Evolutionary conservation across 2,329 filamentous ascomycete species (phyloP), one percentile per base, ranked within the genome.

Genomic region (Plenodomus lindquistii): DNA sequence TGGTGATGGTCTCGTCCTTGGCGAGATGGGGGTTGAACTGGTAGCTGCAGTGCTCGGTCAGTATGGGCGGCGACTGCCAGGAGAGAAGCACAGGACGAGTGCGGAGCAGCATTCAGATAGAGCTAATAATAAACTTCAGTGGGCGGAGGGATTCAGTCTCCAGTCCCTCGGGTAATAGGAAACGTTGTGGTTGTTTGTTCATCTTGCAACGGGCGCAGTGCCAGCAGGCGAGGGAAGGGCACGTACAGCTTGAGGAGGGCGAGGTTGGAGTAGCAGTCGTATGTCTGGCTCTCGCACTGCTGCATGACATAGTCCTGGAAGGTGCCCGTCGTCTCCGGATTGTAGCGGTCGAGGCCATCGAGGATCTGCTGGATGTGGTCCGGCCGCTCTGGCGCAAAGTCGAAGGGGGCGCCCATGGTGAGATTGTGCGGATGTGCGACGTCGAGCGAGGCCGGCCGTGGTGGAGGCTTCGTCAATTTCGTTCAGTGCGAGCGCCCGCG

Each of bases 1-100:
- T 97, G 81, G 94, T 97, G 76, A 94, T 91, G 70, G 93, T 91
- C 77, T 99, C 94, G 71, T 96, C 89, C 80, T 94, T 93, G 72
- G 92, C 86, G 65, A 96, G 90, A 81, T 97, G 92, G 43, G 94
- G 94, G 85, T 99, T 99, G 80, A 99, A 96, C 80, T 99, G 95
- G 83, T 99, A 99, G 60, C 94, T 99, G 65, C 53, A 16, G 41
- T 24, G 17, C 36, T 35, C 35, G 42, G 61, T 64, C 45, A 64
- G 59, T 44, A 16, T 44, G 45, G 18, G 45, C 48, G 9, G 47
- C 35, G 24, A 19, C 20, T 7, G 6, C 4, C 15, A 11, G 6
- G 4, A 11, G 22, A 11, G 27, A 4, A 31, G 27, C 27, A 31
- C 20, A 51, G 40, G 42, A 31, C 35, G 31, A 31, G 20, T 37